Conservation (phyloP, 176 grass and related monocot genomes). For the Bolboschoenus planiculmis region DNA sequence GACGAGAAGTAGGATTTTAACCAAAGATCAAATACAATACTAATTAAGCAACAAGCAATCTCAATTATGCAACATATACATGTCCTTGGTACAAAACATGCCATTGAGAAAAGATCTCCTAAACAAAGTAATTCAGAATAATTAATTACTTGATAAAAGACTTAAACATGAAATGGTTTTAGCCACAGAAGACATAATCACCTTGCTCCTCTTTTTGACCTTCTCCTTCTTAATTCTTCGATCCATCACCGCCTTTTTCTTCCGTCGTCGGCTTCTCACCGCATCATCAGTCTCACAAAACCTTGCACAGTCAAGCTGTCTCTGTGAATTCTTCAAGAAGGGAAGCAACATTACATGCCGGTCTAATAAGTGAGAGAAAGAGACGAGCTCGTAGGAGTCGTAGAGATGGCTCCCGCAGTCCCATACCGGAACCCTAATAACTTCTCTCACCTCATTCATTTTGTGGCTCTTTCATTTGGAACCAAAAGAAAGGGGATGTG, state of each 20-base stretch:
- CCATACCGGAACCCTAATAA: not conserved
- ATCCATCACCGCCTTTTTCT: not conserved
- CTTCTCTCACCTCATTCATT: not conserved
- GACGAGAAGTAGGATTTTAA: not conserved
- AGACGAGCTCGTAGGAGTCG: conserved; percentile 4
- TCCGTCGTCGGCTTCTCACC: not conserved
- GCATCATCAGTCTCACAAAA: not conserved
- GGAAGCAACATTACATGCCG: conserved; percentile 8
- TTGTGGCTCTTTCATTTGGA: not conserved
- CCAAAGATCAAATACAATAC: not conserved
- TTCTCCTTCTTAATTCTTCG: not conserved
- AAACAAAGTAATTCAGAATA: not conserved
- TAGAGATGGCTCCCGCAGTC: conserved; percentile 19
- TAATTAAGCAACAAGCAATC: not conserved
- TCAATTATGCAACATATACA: not conserved
- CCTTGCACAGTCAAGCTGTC: not conserved
- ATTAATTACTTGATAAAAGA: not conserved
- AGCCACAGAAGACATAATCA: not conserved
- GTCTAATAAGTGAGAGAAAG: not conserved
- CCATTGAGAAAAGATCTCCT: not conserved
- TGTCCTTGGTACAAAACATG: not conserved
- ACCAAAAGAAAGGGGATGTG: not conserved
- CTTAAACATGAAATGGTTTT: not conserved
- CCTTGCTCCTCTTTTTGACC: conserved; percentile 10
- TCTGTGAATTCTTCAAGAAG: not conserved